Evolutionary conservation across 2,329 filamentous ascomycete genomes (phyloP).

Genomic region (Fusarium buharicum): DNA sequence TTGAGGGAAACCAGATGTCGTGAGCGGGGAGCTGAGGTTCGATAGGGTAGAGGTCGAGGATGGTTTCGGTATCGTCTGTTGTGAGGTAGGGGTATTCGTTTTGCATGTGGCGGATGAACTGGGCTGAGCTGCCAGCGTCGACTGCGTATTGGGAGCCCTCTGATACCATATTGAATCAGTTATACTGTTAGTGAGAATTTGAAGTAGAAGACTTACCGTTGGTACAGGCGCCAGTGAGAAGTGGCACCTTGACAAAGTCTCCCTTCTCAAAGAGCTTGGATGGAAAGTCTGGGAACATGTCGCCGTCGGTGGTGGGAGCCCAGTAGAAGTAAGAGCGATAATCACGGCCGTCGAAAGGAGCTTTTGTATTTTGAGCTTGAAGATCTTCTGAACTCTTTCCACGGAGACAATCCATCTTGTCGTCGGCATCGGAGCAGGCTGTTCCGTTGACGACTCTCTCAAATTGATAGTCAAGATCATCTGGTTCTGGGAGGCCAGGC

Average conservation of each 20-base stretch:
- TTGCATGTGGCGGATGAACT: constrained; percentile 55
- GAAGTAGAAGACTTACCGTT: constrained; percentile 51
- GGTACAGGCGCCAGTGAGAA: constrained; percentile 57
- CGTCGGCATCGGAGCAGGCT: constrained; percentile 49
- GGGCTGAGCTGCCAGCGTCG: constrained; percentile 50
- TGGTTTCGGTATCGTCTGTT: constrained; percentile 48
- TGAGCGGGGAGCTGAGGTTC: constrained; percentile 51
- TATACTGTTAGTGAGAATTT: background rate
- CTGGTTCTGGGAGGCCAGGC: constrained; percentile 57
- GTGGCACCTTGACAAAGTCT: constrained; percentile 56
- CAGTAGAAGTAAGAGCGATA: constrained; percentile 59
- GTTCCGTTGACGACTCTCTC: constrained; percentile 50
- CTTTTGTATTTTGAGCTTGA: constrained; percentile 55
- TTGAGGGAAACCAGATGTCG: constrained; percentile 57
- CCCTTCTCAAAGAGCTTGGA: constrained; percentile 54
- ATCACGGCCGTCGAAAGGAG: constrained; percentile 53
- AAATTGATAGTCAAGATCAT: constrained; percentile 61
- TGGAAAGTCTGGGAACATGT: constrained; percentile 56
- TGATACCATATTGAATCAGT: constrained; percentile 33
- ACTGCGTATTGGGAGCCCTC: constrained; percentile 60
- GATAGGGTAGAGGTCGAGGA: constrained; percentile 55
- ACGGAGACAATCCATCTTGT: constrained; percentile 57
- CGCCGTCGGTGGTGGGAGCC: constrained; percentile 62
- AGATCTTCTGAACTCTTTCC: constrained; percentile 48
- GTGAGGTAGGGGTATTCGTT: constrained; percentile 61